phyloP scores from a whole-genome alignment of 192 early-diverging fungal species.

The Coemansia sp. region DNA sequence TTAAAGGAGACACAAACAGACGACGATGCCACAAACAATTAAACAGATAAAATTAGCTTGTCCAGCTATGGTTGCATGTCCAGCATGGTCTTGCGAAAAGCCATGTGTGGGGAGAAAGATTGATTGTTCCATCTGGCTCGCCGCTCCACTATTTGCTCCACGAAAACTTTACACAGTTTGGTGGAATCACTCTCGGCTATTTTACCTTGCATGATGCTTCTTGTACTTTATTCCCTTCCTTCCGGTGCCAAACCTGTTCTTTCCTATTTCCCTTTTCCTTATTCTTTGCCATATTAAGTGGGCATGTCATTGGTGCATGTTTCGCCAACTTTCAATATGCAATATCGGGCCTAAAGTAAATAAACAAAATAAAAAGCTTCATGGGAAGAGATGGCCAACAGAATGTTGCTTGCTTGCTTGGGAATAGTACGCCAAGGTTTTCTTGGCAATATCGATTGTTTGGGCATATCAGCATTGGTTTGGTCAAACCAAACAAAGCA shows the following conservation, averaged over 20 bases:
- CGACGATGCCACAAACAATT: not conserved
- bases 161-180: not conserved
- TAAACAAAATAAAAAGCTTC: no score
- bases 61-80: not conserved
- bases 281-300: no score
- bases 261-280: no score
- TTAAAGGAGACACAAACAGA: slow-evolving; percentile 5
- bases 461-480: not conserved
- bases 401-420: no score
- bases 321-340: no score
- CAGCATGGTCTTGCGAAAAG: not conserved
- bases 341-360: no score
- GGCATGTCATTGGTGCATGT: no score
- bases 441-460: not conserved
- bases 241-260: no score
- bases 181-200: not conserved
- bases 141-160: not conserved
- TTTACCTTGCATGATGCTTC: not conserved
- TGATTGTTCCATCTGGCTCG: not conserved
- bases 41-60: not conserved
- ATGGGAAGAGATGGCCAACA: no score
- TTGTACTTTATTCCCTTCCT: not conserved
- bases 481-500: not conserved
- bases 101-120: slow-evolving; percentile 3
- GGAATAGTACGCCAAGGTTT: not conserved